A percentile compares a stretch with the other conserved stretches of the same genome.
These are phyloP conservation scores for Colletotrichum tofieldiae DNA, from an alignment of 2,329 filamentous ascomycete species.

Conservation along the genomic window DNA sequence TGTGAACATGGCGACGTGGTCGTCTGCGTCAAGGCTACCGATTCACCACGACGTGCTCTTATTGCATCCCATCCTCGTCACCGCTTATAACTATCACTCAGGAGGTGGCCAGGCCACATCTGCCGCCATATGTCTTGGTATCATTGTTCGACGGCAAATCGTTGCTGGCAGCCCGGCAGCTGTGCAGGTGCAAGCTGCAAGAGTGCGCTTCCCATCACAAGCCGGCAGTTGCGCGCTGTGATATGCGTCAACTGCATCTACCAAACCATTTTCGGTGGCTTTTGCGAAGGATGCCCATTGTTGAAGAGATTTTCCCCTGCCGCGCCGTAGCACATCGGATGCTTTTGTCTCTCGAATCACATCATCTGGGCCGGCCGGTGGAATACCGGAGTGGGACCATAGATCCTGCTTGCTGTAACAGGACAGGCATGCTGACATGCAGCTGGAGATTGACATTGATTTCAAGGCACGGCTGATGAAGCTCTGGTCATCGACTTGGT, in stretches of 20 bases:
- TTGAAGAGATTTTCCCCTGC: not conserved
- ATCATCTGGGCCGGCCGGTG: constrained; percentile 33
- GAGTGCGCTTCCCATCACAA: constrained; percentile 1
- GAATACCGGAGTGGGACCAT: not conserved
- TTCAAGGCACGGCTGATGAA: not conserved
- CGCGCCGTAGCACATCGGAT: constrained; percentile 16
- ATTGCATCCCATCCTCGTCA: not conserved
- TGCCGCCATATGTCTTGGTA: constrained; percentile 9
- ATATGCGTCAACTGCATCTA: not conserved
- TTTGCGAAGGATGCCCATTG: constrained; percentile 4
- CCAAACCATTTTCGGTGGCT: not conserved
- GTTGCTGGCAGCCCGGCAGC: not conserved
- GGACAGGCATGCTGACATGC: constrained; percentile 25
- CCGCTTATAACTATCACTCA: too few species aligned
- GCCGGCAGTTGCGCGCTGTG: not conserved
- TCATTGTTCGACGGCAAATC: not conserved
- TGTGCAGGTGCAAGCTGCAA: constrained; percentile 15
- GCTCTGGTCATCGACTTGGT: not conserved
- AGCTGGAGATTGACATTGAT: constrained; percentile 17
- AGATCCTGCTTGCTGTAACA: constrained; percentile 19
- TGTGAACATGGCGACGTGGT: not conserved
- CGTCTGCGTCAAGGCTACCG: not conserved
- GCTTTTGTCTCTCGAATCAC: constrained; percentile 13
- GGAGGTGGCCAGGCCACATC: not conserved
- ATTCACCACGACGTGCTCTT: not conserved